Percentiles rank a stretch among this genome's conserved stretches.
Evolutionary conservation across 1,139 yeast genomes (phyloP).

Genomic region (Tardiomyces digboiensis): DNA sequence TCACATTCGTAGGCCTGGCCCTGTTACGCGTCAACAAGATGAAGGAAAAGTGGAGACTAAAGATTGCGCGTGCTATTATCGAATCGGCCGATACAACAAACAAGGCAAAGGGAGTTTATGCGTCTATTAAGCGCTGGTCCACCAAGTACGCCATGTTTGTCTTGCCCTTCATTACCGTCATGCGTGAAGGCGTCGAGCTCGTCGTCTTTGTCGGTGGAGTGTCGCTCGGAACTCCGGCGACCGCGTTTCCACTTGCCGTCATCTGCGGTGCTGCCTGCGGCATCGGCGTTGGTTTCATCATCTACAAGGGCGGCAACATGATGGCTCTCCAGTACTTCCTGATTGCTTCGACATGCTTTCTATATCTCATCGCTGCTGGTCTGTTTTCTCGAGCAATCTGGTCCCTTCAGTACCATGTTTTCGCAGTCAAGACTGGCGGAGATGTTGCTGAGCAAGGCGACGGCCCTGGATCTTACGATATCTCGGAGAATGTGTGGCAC

Average conservation of each 20-base stretch:
- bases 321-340: constrained; percentile 74
- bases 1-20: constrained; percentile 86
- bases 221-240: constrained; percentile 63
- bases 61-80: constrained; percentile 67
- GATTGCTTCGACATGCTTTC: constrained; percentile 73
- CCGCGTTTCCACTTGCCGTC: constrained; percentile 79
- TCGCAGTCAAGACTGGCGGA: constrained; percentile 63
- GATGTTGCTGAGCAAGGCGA: constrained; percentile 85
- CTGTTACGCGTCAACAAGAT: constrained; percentile 85
- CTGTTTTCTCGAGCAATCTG: constrained; percentile 84
- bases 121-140: constrained; percentile 30
- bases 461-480: constrained; percentile 94
- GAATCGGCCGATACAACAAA: constrained; percentile 31
- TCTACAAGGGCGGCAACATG: constrained; percentile 73
- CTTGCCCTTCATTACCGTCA: constrained; percentile 67
- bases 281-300: constrained; percentile 47
- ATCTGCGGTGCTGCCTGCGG: constrained; percentile 64
- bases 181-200: constrained; percentile 87
- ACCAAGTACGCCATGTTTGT: constrained; percentile 66
- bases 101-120: constrained; percentile 23
- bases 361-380: constrained; percentile 84
- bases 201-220: constrained; percentile 86
- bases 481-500: constrained; percentile 79
- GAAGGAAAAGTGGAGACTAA: constrained; percentile 88
- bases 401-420: constrained; percentile 72